Base-by-base conservation (phyloP, 2,329 filamentous ascomycete genomes). In the Pseudocercospora fijiensis region DNA sequence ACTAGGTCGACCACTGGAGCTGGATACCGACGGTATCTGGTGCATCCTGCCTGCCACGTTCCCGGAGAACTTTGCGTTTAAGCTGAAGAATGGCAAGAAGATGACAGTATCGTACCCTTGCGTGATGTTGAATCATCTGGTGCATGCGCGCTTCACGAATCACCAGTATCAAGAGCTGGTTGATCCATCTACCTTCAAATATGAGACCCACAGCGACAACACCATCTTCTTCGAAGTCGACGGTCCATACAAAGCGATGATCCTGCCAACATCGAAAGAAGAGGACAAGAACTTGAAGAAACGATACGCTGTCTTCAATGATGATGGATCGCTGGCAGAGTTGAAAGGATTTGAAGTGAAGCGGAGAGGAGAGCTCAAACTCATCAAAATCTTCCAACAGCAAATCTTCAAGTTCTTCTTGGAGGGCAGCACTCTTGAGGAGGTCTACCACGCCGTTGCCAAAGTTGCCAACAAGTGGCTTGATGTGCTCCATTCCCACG, bases 261-360 rank as follows among this genome's bases (percentile, higher is more conserved):
- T 99, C 65, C 78, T 99, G 67, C 95, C 95, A 1, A 98, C 95
- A 0, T 98, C 94, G 0, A 98, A 99, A 76, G 95, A 99, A 76
- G 95, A 98, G 77, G 94, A 98, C 81, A 99, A 98, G 82, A 99
- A 99, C 78, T 83, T 99, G 85, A 99, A 99, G 82, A 99, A 99
- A 80, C 88, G 95, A 74, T 99, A 99, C 76, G 95, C 96, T 45
- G 95, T 99, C 3, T 99, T 99, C 85, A 99, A 99, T 73, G 91
- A 98, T 66, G 95, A 99, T 72, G 95, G 96, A 43, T 96, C 89
- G 76, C 83, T 99, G 58, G 95, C 95, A 13, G 95, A 99, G 76
- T 78, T 99, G 74, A 99, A 99, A 75, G 95, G 95, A 5, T 99
- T 99, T 74, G 95, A 99, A 74, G 88, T 99, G 69, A 99, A 99